Evolutionary conservation across 1,139 yeast genomes (phyloP), one percentile per base, ranked within the genome.

Genomic region (Yamadazyma trypodendri): DNA sequence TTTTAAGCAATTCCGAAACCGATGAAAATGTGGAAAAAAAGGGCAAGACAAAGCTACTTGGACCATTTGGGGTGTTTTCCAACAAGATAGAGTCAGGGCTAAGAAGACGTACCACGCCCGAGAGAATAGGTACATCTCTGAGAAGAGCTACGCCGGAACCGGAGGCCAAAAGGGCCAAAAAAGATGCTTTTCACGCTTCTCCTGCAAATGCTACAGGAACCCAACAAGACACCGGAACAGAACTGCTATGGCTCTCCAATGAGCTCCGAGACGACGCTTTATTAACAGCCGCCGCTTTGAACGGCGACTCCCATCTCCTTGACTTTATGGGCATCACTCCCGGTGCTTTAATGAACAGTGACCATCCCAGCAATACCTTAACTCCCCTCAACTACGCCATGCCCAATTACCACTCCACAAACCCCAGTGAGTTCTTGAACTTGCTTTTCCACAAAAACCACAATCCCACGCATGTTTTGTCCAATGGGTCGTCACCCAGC

Each of bases 1-100:
- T 73, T 9, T 63, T 88, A 22, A 86, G 85, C 50, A 64, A 75
- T 22, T 77, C 83, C 4, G 68, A 71, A 8, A 55, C 58, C 24
- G 67, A 66, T 37, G 46, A 52, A 3, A 58, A 75, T 36, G 67
- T 63, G 1, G 49, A 50, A 15, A 37, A 36, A 4, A 63, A 62
- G 22, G 67, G 68, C 2, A 72, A 73, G 41, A 82, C 94, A 0
- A 73, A 77, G 60, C 56, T 77, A 11, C 61, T 76, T 37, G 95
- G 96, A 0, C 95, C 95, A 9, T 89, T 88, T 65, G 96, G 95
- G 1, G 95, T 86, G 1, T 87, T 89, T 51, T 48, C n/a, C 15
- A 17, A 27, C 20, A 18, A 27, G 3, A 18, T 6, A 8, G 21
- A 5, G 7, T 6, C n/a, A n/a, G n/a, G n/a, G n/a, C n/a, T n/a